Evolutionary conservation across 2,329 filamentous ascomycete genomes (phyloP).

Genomic region (Colletotrichum tamarilloi): DNA sequence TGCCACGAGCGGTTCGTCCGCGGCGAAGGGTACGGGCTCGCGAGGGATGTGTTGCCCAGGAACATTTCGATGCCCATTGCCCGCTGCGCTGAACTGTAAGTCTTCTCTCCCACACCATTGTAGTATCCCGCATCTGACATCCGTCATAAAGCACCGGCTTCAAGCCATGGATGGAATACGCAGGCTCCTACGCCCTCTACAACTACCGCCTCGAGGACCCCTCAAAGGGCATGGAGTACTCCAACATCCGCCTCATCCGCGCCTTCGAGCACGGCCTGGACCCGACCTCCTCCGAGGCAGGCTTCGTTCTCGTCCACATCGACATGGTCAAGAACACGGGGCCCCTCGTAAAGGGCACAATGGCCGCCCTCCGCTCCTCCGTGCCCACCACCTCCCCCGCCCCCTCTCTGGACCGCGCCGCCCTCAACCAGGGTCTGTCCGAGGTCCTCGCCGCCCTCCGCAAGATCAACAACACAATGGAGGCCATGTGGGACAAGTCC

Average conservation of each 20-base stretch:
- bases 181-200: conserved; percentile 75
- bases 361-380: conserved; percentile 66
- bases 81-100: conserved; percentile 86
- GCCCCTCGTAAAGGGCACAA: conserved; percentile 77
- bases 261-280: conserved; percentile 93
- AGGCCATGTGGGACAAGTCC: conserved; percentile 91
- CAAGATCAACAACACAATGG: conserved; percentile 84
- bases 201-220: conserved; percentile 73
- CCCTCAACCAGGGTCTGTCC: conserved; percentile 72
- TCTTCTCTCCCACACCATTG: conserved; percentile 38
- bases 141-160: conserved; percentile 68
- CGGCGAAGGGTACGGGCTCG: conserved; percentile 82
- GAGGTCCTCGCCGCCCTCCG: conserved; percentile 72
- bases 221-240: conserved; percentile 66
- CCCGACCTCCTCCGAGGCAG: conserved; percentile 87
- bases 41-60: conserved; percentile 76
- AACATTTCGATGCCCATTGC: conserved; percentile 85
- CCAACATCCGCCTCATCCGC: conserved; percentile 84
- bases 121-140: neutral
- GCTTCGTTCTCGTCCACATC: conserved; percentile 95
- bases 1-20: conserved; percentile 81
- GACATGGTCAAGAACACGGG: conserved; percentile 94
- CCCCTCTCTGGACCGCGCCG: conserved; percentile 37
- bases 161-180: conserved; percentile 93
- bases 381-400: conserved; percentile 34